Percentiles rank a stretch among this genome's conserved stretches.
Evolutionary conservation across 2,329 filamentous ascomycete species (phyloP).

Genomic region (Colletotrichum sp.): DNA sequence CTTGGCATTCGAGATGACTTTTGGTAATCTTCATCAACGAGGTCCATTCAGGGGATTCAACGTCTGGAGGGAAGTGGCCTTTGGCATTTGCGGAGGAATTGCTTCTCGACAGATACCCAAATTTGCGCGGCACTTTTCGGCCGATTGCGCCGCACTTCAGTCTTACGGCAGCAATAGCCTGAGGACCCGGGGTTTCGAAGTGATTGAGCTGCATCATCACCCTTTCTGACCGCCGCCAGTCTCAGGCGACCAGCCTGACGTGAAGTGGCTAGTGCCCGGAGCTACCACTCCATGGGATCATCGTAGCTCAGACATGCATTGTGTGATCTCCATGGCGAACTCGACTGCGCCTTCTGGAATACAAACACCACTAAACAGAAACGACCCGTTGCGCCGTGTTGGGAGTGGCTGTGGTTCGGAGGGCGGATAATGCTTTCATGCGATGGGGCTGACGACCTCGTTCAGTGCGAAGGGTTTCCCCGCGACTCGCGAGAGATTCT

Average conservation of each 20-base stretch:
- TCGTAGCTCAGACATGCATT: neutral
- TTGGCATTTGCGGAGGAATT: neutral
- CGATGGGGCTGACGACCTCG: neutral
- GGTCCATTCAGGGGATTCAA: neutral
- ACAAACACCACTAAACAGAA: neutral
- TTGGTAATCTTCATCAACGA: neutral
- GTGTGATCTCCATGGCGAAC: neutral
- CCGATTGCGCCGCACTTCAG: neutral
- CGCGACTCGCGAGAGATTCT: neutral
- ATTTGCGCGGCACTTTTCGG: neutral
- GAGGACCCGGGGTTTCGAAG: neutral
- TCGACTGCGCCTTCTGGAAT: neutral
- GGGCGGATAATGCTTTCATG: neutral
- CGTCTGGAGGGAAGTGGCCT: neutral
- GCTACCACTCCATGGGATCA: neutral
- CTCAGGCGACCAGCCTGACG: neutral
- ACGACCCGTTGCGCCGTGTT: neutral
- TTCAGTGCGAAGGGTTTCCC: neutral
- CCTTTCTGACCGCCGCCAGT: neutral
- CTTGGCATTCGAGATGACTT: neutral
- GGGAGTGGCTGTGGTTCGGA: neutral
- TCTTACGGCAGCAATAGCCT: neutral
- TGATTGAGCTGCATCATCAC: neutral
- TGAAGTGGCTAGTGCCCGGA: neutral
- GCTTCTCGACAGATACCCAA: neutral